Evolutionary conservation across 169 alveolate species (phyloP), one percentile per base, ranked within the genome.

Genomic region (Plasmodium yoelii): DNA sequence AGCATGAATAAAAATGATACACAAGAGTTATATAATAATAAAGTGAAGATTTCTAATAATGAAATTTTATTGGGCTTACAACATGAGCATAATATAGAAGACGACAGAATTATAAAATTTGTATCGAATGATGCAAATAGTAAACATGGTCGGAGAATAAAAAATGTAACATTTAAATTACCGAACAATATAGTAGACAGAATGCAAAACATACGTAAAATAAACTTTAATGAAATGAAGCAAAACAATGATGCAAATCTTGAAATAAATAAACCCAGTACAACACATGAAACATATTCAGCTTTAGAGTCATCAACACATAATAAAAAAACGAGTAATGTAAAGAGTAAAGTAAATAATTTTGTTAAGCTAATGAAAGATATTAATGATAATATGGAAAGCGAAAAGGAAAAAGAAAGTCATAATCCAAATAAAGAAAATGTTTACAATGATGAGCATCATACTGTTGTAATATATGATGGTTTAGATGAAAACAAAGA

Each of bases 401-500:
- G 4, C 7, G 39, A 56, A 18, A 72, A 56, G 6, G 70, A 28
- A 56, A 57, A 56, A 56, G 69, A 72, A 10, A 18, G 15, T 13
- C 13, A 34, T 13, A 34, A 12, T 1, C 57, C 4, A 10, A 22
- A 3, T 18, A 10, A 15, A 12, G 84, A 65, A 67, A 82, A 68
- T 68, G 9, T 82, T 24, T 82, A 82, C 72, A 55, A 46, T 53
- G 90, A 82, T 56, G 65, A 68, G 46, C 88, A 77, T 19, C 77
- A 77, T 49, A 77, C 88, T 15, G 88, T 77, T 24, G 69, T 77
- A 51, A 55, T 82, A 13, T 82, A 34, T 28, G 90, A 82, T 13
- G 90, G 84, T 22, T 5, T 63, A 61, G 73, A 82, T 44, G 86
- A 82, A 47, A 22, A 82, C 53, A 69, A 82, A 51, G 90, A 82